Evolutionary conservation across 1,284 basidiomycete species (phyloP).

Genomic region (Erythrobasidium hasegawianum): DNA sequence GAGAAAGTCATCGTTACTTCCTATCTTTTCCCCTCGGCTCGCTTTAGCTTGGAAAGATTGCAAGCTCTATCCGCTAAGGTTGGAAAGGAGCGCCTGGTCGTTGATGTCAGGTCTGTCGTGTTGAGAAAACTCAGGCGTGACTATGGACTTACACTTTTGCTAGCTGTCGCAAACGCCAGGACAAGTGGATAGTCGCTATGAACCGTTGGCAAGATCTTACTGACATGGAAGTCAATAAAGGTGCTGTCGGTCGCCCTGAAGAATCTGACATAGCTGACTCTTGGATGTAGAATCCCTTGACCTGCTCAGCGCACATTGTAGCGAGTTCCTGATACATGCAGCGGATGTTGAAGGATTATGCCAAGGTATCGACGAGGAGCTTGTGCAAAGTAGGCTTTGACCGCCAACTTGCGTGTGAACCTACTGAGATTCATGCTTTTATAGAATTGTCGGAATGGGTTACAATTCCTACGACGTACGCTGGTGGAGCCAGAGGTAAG

Average conservation of each 20-base stretch:
- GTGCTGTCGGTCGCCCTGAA: too few relatives aligned
- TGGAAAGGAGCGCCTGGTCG: conserved; percentile 82
- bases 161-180: conserved; percentile 75
- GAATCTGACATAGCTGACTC: too few relatives aligned
- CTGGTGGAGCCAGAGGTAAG: conserved; percentile 86
- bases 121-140: conserved; percentile 9
- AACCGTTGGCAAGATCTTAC: conserved; percentile 98
- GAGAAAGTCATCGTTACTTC: conserved; percentile 98
- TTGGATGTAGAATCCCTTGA: conserved; percentile 67
- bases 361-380: conserved; percentile 87
- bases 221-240: conserved; percentile 83
- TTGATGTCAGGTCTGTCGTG: conserved; percentile 85
- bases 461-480: conserved; percentile 88
- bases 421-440: neutral
- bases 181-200: conserved; percentile 93
- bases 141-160: neutral
- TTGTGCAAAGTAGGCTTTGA: conserved; percentile 66
- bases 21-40: conserved; percentile 78
- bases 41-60: conserved; percentile 73
- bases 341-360: conserved; percentile 98
- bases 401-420: neutral
- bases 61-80: conserved; percentile 62
- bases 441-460: conserved; percentile 88
- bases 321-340: conserved; percentile 93
- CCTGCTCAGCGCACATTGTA: conserved; percentile 70